Conservation (phyloP, 164 flowering plant species). For the Stephania yunnanensis region DNA sequence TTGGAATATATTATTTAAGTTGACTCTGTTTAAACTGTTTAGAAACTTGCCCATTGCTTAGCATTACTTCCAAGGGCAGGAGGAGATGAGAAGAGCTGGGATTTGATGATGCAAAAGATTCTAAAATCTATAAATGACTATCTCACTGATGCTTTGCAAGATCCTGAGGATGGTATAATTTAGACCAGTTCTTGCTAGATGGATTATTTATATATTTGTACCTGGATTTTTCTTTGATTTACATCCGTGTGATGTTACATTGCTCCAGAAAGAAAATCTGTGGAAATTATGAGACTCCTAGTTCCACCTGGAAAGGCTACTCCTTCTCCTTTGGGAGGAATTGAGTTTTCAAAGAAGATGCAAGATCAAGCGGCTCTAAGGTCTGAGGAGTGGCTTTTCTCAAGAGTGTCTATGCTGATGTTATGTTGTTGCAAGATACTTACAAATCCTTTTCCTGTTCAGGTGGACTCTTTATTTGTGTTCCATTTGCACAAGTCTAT, state of each 20-base stretch:
- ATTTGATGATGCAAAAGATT: constrained; percentile 64
- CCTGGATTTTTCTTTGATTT: neutral
- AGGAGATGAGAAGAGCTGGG: constrained; percentile 85
- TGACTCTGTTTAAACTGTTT: constrained; percentile 12
- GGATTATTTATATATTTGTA: neutral
- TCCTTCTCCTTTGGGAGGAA: constrained; percentile 60
- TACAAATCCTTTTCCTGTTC: constrained; percentile 56
- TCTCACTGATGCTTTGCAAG: constrained; percentile 60
- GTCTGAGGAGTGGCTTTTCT: constrained; percentile 33
- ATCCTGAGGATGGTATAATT: constrained; percentile 71
- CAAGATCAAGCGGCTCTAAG: constrained; percentile 26
- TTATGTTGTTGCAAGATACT: constrained; percentile 62
- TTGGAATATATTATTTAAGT: neutral
- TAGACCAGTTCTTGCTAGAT: constrained; percentile 1
- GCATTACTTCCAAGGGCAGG: constrained; percentile 72
- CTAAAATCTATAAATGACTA: constrained; percentile 42
- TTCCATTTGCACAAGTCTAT: neutral
- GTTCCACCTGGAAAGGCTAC: constrained; percentile 69
- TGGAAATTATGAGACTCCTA: constrained; percentile 39
- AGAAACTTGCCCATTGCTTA: constrained; percentile 65
- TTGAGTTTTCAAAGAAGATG: constrained; percentile 20
- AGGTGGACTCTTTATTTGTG: constrained; percentile 34
- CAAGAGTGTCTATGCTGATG: constrained; percentile 45
- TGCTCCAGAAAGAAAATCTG: constrained; percentile 44
- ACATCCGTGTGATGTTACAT: neutral